Evolutionary conservation across 2,329 filamentous ascomycete species (phyloP).

Genomic region (Pseudomassariella vexata): DNA sequence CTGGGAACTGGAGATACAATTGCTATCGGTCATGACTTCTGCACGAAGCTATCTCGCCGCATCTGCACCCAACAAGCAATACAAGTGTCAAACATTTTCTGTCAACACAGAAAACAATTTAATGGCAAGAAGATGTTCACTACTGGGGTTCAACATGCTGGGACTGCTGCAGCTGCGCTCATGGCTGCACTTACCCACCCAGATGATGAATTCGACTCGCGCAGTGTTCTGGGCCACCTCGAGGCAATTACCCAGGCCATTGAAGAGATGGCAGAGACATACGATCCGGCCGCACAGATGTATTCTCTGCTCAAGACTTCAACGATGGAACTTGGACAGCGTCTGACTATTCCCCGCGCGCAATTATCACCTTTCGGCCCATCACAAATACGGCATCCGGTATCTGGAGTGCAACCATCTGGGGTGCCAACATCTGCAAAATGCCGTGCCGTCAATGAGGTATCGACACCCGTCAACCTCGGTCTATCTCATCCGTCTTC

Average conservation of each 20-base stretch:
- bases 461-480: too few species aligned
- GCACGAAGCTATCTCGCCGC: constrained; percentile 39
- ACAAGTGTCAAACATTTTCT: constrained; percentile 46
- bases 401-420: too few species aligned
- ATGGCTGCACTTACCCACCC: constrained; percentile 40
- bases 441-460: too few species aligned
- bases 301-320: constrained; percentile 45
- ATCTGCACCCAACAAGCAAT: constrained; percentile 51
- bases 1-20: constrained; percentile 25
- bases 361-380: too few species aligned
- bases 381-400: too few species aligned
- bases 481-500: too few species aligned
- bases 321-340: constrained; percentile 42
- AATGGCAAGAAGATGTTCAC: constrained; percentile 44
- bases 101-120: constrained; percentile 48
- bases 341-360: too few species aligned
- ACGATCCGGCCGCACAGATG: constrained; percentile 49
- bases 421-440: too few species aligned
- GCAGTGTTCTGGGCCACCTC: constrained; percentile 39
- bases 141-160: constrained; percentile 46
- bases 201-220: constrained; percentile 27
- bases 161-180: constrained; percentile 47
- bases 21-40: constrained; percentile 32
- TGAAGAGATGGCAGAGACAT: constrained; percentile 45
- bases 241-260: constrained; percentile 46